Evolutionary conservation across 2,329 filamentous ascomycete genomes (phyloP).

Genomic region (Neocatenulostroma microsporum): DNA sequence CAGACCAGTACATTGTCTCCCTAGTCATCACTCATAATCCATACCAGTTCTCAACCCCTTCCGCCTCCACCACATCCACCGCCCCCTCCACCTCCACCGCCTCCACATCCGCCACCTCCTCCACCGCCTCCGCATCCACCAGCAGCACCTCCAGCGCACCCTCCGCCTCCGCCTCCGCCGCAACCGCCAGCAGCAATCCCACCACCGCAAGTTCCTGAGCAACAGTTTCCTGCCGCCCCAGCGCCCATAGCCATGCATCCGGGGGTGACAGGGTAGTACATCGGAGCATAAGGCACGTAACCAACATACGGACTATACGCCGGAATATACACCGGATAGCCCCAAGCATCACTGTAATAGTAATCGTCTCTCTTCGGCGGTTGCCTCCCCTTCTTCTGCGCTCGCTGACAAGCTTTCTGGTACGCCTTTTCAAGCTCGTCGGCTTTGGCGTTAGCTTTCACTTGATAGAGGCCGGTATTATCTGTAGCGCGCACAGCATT

Average conservation of each 20-base stretch:
- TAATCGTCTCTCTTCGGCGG: conserved; percentile 31
- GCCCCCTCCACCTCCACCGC: too few relatives aligned
- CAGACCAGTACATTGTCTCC: too few relatives aligned
- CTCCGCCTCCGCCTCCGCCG: conserved; percentile 36
- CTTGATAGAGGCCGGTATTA: conserved; percentile 17
- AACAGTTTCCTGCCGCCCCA: conserved; percentile 42
- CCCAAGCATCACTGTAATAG: conserved; percentile 36
- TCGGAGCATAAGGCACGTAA: conserved; percentile 28
- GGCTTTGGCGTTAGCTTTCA: conserved; percentile 21
- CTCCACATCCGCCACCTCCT: too few relatives aligned
- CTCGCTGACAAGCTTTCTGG: conserved; percentile 33
- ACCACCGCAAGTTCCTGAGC: conserved; percentile 36
- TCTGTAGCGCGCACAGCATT: conserved; percentile 49
- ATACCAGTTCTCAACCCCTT: too few relatives aligned
- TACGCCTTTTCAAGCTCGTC: conserved; percentile 51
- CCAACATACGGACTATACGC: conserved; percentile 44
- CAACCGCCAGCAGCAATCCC: conserved; percentile 33
- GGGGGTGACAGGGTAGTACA: conserved; percentile 40
- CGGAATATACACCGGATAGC: conserved; percentile 39
- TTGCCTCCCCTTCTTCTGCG: conserved; percentile 31
- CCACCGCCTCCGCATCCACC: too few relatives aligned
- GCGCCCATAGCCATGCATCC: conserved; percentile 35
- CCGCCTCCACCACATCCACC: too few relatives aligned
- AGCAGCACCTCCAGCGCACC: conserved; percentile 35
- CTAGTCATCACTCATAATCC: too few relatives aligned